Percentiles rank a stretch among this genome's conserved stretches.
phyloP scores from a whole-genome alignment of 345 rosid genomes.

The Citrus maxima region DNA sequence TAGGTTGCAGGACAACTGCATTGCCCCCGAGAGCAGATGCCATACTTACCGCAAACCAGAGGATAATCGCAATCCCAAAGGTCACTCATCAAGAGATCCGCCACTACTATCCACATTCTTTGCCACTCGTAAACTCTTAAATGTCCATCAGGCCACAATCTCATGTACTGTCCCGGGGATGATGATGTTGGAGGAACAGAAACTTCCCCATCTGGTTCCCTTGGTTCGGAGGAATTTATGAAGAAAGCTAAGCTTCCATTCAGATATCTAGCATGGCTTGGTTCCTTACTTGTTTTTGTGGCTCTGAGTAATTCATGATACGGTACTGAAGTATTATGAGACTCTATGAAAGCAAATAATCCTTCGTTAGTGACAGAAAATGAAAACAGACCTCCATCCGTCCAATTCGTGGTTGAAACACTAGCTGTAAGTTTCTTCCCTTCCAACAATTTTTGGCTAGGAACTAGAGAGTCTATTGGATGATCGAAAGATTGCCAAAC shows the following conservation, averaged over 20 bases:
- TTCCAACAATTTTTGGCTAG: slow-evolving; percentile 1
- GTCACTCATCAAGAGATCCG: slow-evolving; percentile 13
- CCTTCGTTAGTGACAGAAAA: slow-evolving; percentile 14
- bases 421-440: slow-evolving; percentile 4
- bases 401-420: neutral
- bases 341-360: slow-evolving; percentile 1
- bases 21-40: slow-evolving; percentile 24
- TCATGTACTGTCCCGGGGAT: slow-evolving; percentile 4
- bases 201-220: neutral
- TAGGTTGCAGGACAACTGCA: slow-evolving; percentile 26
- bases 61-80: slow-evolving; percentile 24
- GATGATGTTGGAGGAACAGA: neutral
- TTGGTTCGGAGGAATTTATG: neutral
- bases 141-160: slow-evolving; percentile 27
- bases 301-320: neutral
- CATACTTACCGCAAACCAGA: slow-evolving; percentile 28
- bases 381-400: slow-evolving; percentile 12
- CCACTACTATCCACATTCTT: neutral
- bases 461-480: slow-evolving; percentile 18
- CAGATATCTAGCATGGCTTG: slow-evolving; percentile 5
- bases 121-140: slow-evolving; percentile 24
- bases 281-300: neutral
- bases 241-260: slow-evolving; percentile 10
- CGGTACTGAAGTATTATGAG: neutral
- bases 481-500: slow-evolving; percentile 27